phyloP scores from a whole-genome alignment of 2,329 filamentous ascomycete genomes.

The Fusarium chlamydosporum region DNA sequence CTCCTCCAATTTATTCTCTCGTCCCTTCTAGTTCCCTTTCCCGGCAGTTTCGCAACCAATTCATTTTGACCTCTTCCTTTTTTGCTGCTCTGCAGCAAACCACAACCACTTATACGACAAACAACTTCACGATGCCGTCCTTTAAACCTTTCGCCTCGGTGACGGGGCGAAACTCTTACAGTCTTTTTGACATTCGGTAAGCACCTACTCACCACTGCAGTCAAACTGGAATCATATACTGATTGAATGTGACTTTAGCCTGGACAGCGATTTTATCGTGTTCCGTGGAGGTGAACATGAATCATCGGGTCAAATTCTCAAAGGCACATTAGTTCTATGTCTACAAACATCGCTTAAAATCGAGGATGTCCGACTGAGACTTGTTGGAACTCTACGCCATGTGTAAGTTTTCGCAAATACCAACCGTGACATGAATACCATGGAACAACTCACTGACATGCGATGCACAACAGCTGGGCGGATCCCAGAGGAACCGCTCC shows the following conservation, averaged over 20 bases:
- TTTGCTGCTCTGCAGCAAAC: slow-evolving; percentile 36
- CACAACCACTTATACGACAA: slow-evolving; percentile 27
- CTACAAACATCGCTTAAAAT: slow-evolving; percentile 77
- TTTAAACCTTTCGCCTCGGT: slow-evolving; percentile 70
- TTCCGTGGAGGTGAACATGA: slow-evolving; percentile 82
- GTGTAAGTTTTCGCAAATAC: slow-evolving; percentile 66
- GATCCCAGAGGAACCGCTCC: slow-evolving; percentile 68
- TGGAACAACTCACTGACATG: slow-evolving; percentile 31
- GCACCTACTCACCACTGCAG: slow-evolving; percentile 42
- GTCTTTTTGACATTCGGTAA: slow-evolving; percentile 72
- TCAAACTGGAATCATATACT: slow-evolving; percentile 3
- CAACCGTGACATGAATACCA: neutral
- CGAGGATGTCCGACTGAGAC: slow-evolving; percentile 79
- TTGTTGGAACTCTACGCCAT: slow-evolving; percentile 76
- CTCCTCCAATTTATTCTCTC: slow-evolving; percentile 46
- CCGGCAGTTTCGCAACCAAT: slow-evolving; percentile 42
- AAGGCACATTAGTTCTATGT: slow-evolving; percentile 81
- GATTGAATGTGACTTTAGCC: slow-evolving; percentile 60
- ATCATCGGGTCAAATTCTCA: slow-evolving; percentile 80
- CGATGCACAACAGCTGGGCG: slow-evolving; percentile 60
- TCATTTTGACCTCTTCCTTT: slow-evolving; percentile 8
- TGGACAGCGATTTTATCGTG: slow-evolving; percentile 84
- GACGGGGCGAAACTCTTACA: slow-evolving; percentile 65
- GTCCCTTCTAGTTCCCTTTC: slow-evolving; percentile 39
- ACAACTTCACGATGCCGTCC: slow-evolving; percentile 63